Conservation (phyloP, 2,329 filamentous ascomycete genomes). For the Claviceps pusilla region DNA sequence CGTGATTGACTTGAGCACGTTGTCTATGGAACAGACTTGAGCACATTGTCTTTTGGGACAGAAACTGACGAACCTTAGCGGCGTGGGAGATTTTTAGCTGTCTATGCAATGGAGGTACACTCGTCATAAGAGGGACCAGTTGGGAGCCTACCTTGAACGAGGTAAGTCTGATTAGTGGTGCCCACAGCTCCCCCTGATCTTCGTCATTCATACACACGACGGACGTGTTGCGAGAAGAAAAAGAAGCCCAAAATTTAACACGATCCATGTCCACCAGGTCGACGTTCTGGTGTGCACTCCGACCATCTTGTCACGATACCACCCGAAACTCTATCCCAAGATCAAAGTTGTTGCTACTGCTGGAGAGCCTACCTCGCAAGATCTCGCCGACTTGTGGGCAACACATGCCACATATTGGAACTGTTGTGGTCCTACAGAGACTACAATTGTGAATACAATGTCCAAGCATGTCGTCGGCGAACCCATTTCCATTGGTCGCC, state of each 20-base stretch:
- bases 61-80: conserved; percentile 21
- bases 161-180: conserved; percentile 16
- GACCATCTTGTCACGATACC: conserved; percentile 36
- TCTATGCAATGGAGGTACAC: conserved; percentile 41
- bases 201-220: background rate
- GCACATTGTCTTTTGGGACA: no score
- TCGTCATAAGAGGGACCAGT: conserved; percentile 34
- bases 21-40: background rate
- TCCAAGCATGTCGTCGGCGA: conserved; percentile 31
- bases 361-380: conserved; percentile 36
- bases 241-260: background rate
- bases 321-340: conserved; percentile 30
- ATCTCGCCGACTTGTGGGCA: conserved; percentile 42
- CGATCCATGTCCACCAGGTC: conserved; percentile 13
- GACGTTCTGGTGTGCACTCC: conserved; percentile 41
- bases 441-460: conserved; percentile 44
- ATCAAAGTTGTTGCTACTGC: conserved; percentile 38
- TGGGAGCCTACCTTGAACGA: conserved; percentile 32
- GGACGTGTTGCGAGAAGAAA: no score
- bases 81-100: conserved; percentile 46
- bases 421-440: conserved; percentile 45
- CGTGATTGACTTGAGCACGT: background rate
- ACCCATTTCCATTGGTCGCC: conserved; percentile 36
- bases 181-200: background rate
- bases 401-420: conserved; percentile 35